Conservation (phyloP, 805 yeast species). For the Osmozyma mogii region DNA sequence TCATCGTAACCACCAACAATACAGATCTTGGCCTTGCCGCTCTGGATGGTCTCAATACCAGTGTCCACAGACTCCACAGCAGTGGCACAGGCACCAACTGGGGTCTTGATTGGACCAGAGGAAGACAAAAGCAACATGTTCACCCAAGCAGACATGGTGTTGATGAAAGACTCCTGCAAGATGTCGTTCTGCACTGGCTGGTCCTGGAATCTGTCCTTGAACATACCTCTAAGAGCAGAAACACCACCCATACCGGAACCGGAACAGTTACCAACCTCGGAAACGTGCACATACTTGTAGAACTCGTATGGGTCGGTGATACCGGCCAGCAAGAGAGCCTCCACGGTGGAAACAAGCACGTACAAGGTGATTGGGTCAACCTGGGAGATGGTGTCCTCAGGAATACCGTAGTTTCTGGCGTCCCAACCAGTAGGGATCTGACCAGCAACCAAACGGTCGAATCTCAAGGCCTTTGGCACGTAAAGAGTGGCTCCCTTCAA, state of each 20-base stretch:
- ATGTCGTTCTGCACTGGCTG: conserved; percentile 95
- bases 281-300: conserved; percentile 95
- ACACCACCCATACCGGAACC: conserved; percentile 99
- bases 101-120: conserved; percentile 98
- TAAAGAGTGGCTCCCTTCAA: conserved; percentile 87
- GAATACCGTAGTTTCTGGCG: conserved; percentile 88
- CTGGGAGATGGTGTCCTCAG: conserved; percentile 87
- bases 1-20: conserved; percentile 99
- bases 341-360: conserved; percentile 89
- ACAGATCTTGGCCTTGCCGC: conserved; percentile 93
- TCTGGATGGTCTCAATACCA: conserved; percentile 88
- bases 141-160: conserved; percentile 99
- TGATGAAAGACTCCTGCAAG: conserved; percentile 95
- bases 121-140: conserved; percentile 95
- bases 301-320: conserved; percentile 97
- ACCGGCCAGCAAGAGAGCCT: conserved; percentile 92
- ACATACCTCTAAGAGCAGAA: conserved; percentile 94
- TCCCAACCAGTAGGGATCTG: conserved; percentile 99
- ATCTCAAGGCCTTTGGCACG: conserved; percentile 81
- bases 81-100: conserved; percentile 99
- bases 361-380: conserved; percentile 94
- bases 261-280: conserved; percentile 98
- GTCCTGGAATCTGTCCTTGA: conserved; percentile 88
- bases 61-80: conserved; percentile 95
- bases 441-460: conserved; percentile 76